Evolutionary conservation across 2,329 filamentous ascomycete species (phyloP).

Genomic region (Talaromyces sp.): DNA sequence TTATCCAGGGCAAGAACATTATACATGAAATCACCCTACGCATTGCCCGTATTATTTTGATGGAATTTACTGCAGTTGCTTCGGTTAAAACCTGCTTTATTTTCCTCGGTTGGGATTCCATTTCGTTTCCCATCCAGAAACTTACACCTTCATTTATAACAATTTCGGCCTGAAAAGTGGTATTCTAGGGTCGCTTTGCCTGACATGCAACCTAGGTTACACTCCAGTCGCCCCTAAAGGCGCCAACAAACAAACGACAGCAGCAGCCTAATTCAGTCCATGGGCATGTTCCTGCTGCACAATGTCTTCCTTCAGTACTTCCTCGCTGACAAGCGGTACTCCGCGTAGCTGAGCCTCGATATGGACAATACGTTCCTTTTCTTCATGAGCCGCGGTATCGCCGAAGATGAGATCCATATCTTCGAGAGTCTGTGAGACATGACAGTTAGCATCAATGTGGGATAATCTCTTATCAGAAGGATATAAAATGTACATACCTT

Average conservation of each 20-base stretch:
- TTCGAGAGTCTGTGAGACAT: constrained; percentile 43
- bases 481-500: constrained; percentile 26
- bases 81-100: not conserved
- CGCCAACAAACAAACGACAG: not conserved
- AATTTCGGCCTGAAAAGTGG: not conserved
- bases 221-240: not conserved
- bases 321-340: constrained; percentile 19
- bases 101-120: not conserved
- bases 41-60: not conserved
- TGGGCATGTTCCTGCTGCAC: constrained; percentile 21
- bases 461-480: no score
- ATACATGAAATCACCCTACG: not conserved
- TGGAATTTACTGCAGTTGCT: not conserved
- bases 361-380: constrained; percentile 34
- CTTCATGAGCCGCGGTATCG: constrained; percentile 35
- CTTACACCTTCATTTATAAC: not conserved
- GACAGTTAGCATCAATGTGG: not conserved
- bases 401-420: constrained; percentile 50
- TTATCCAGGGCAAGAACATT: constrained; percentile 24
- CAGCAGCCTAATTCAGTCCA: not conserved
- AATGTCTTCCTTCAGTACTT: constrained; percentile 20
- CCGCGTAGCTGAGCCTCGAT: constrained; percentile 36
- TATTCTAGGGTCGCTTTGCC: not conserved
- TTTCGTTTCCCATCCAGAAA: not conserved
- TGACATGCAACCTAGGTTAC: not conserved